These are phyloP conservation scores for Ophiostoma ulmi DNA, from an alignment of 2,329 filamentous ascomycete species.

Conservation along the genomic window DNA sequence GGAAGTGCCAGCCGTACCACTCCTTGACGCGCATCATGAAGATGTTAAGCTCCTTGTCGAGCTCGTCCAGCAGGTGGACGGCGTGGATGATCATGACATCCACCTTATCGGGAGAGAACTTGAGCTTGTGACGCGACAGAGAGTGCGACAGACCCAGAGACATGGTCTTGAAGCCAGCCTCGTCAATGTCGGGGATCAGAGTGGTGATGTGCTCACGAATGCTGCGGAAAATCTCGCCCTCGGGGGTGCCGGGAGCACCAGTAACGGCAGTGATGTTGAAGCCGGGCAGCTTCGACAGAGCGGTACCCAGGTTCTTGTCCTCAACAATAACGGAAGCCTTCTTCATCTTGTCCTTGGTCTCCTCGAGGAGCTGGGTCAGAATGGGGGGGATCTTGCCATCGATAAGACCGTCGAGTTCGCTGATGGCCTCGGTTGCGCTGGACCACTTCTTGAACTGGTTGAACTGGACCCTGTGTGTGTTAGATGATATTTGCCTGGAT, in stretches of 20 bases:
- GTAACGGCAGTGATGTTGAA: conserved; percentile 79
- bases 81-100: conserved; percentile 99
- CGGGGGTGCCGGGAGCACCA: conserved; percentile 71
- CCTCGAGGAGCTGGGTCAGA: conserved; percentile 73
- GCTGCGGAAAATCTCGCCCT: conserved; percentile 85
- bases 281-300: conserved; percentile 86
- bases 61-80: conserved; percentile 85
- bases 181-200: conserved; percentile 80
- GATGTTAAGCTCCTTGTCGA: conserved; percentile 98
- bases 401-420: conserved; percentile 81
- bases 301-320: conserved; percentile 84
- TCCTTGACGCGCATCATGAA: conserved; percentile 99
- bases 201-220: conserved; percentile 88
- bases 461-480: conserved; percentile 66
- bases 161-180: conserved; percentile 88
- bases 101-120: conserved; percentile 97
- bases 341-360: conserved; percentile 86
- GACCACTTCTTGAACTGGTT: conserved; percentile 98
- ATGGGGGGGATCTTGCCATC: conserved; percentile 94
- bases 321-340: conserved; percentile 92
- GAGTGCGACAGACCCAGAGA: conserved; percentile 94
- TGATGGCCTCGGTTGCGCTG: conserved; percentile 80
- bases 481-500: not conserved
- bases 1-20: conserved; percentile 99
- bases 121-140: conserved; percentile 93